Evolutionary conservation across 768 basidiomycete species (phyloP).

Genomic region (Hygrocybe punicea): DNA sequence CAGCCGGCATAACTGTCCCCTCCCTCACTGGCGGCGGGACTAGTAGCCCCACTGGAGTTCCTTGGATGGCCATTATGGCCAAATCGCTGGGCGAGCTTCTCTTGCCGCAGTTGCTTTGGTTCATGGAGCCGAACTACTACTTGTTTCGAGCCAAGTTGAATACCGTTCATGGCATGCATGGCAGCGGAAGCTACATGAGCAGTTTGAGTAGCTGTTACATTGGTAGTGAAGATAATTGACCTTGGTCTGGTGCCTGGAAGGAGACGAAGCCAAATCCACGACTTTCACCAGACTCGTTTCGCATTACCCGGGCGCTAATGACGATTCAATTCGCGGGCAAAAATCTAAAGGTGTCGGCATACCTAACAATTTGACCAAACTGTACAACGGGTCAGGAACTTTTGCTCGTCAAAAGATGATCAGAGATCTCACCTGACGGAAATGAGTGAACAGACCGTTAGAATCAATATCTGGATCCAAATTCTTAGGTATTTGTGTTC

Average conservation of each 20-base stretch:
- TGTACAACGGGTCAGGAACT: constrained; percentile 25
- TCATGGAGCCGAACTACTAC: constrained; percentile 87
- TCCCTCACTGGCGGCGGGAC: constrained; percentile 77
- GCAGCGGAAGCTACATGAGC: constrained; percentile 58
- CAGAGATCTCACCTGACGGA: constrained; percentile 58
- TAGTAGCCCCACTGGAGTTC: constrained; percentile 78
- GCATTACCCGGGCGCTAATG: constrained; percentile 86
- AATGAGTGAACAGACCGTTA: constrained; percentile 77
- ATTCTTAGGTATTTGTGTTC: constrained; percentile 49
- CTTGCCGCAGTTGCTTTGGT: constrained; percentile 86
- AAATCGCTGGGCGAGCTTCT: constrained; percentile 83
- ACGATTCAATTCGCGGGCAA: not conserved
- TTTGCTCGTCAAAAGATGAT: constrained; percentile 16
- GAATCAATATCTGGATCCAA: constrained; percentile 83
- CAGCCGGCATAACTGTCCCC: constrained; percentile 74
- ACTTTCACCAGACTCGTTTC: constrained; percentile 75
- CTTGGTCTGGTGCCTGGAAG: constrained; percentile 79
- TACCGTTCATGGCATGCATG: constrained; percentile 78
- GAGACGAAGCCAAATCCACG: constrained; percentile 92
- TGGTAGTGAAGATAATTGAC: constrained; percentile 32
- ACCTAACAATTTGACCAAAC: constrained; percentile 91
- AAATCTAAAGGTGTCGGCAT: constrained; percentile 14
- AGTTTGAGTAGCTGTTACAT: constrained; percentile 8
- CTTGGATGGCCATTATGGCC: constrained; percentile 77
- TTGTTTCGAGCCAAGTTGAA: constrained; percentile 65